Conservation (phyloP, 2,329 filamentous ascomycete genomes). For the Alternaria ethzedia region DNA sequence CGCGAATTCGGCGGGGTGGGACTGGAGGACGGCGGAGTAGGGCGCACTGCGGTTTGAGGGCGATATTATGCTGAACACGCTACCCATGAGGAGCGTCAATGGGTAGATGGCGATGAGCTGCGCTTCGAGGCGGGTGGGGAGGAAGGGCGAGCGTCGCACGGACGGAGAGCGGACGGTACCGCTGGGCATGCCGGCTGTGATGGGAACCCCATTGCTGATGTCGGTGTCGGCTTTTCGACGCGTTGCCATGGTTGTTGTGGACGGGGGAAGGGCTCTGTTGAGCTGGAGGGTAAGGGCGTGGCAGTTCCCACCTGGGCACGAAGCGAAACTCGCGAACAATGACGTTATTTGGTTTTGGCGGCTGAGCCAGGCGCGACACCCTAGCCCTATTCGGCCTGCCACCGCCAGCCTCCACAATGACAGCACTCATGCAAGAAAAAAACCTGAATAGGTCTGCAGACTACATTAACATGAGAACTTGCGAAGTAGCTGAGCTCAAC, state of each 20-base stretch:
- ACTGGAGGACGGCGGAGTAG: conserved; percentile 68
- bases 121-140: conserved; percentile 73
- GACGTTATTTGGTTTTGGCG: conserved; percentile 26
- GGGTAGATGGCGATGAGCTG: conserved; percentile 76
- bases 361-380: conserved; percentile 23
- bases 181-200: conserved; percentile 33
- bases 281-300: background rate
- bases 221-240: conserved; percentile 38
- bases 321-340: conserved; percentile 20
- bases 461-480: background rate
- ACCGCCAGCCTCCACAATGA: background rate
- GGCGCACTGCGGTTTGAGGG: conserved; percentile 68
- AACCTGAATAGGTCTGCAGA: background rate
- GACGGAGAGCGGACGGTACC: conserved; percentile 30
- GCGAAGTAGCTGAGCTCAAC: background rate
- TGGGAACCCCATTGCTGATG: conserved; percentile 17
- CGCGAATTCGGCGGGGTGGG: conserved; percentile 64
- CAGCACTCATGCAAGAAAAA: background rate
- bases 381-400: conserved; percentile 20
- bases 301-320: background rate
- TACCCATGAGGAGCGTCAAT: conserved; percentile 77
- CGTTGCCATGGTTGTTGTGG: conserved; percentile 33
- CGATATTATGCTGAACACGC: conserved; percentile 78
- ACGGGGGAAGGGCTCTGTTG: background rate
- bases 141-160: conserved; percentile 60